Base-by-base conservation (phyloP, 1,284 basidiomycete species). In the Leccinum fallax region DNA sequence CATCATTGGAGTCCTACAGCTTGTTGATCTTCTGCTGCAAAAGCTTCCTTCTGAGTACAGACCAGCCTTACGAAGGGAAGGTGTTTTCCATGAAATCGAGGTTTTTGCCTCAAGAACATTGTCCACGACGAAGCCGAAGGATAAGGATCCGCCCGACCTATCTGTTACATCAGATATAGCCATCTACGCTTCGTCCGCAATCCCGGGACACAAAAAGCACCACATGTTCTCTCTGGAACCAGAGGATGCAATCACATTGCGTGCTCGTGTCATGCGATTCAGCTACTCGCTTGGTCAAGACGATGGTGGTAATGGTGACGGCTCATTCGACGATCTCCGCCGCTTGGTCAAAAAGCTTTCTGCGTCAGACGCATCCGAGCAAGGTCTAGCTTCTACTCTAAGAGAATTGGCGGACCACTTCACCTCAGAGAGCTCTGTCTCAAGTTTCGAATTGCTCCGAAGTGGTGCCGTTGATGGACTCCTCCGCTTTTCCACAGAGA, bases 381-480 rank as follows among this genome's bases (percentile, higher is more conserved):
- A 84, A 65, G 85, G 87, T 34, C 75, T 93, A n/a, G 76, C 81
- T 26, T 83, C 85, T 38, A 84, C 86, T 11, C 77, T 97, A 26
- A 80, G 82, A 60, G 87, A 90, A 64, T 81, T 98, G 21, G 92
- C 93, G 0, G 82, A 83, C 15, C 81, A 95, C 52, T 97, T 99
- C 74, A 80, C 88, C 1, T 88, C 88, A n/a, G 83, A 87, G 68
- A 85, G 83, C 4, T 91, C 94, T 10, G 87, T 98, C 11, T 98
- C 96, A 1, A 97, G 95, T 76, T 99, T 98, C 68, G 97, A 99
- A 79, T 78, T 99, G 48, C 79, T 98, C 59, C 92, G 97, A 71
- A 97, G 94, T 70, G 97, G 96, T 3, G 84, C 98, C 1, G 90
- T 98, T 1, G 95, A 97, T 66, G 89, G 89, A 3, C 75, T 99